Base-by-base conservation (phyloP, 305 asterid species). In the Fraxinus xanthoxyloides region DNA sequence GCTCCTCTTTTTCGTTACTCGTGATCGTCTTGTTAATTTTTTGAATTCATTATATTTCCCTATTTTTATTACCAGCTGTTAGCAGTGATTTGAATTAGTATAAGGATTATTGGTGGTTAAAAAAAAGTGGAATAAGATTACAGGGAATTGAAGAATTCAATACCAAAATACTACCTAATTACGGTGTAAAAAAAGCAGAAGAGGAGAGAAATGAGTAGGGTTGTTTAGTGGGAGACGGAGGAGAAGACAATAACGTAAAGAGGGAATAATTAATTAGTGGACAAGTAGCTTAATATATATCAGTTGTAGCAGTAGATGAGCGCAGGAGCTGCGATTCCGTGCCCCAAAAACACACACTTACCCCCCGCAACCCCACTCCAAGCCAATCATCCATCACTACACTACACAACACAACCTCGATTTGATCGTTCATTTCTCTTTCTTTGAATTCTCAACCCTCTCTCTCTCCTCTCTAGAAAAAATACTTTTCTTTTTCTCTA, bases 371-470 rank as follows among this genome's bases (percentile, higher is more conserved):
- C 73, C 43, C 85, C 72, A 80, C 31, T 69, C 67, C 7, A 65
- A 65, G 2, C 85, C 74, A 77, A 79, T 74, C 84, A 77, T 61
- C 79, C 80, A 54, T 61, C 87, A 76, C 87, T 78, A 46, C 59
- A 12, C 54, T 31, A 32, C 35, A 32, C 35, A 76, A 83, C 89
- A 84, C 80, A 34, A 81, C 96, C 97, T 94, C 97, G 94, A 94
- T 93, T 92, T 90, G 94, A 92, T 94, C 92, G 90, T 82, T 93
- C 92, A 86, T 84, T 74, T 24, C 82, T 48, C 30, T 54, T 23
- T 23, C 77, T 72, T 63, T 76, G 65, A 54, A 54, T 54, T 54
- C 63, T 54, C 63, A 54, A 54, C 79, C 38, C 70, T 74, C 61
- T 67, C 26, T 63, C 65, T 38, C 61, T 40, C 51, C 1, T 1